A percentile compares a stretch with the other conserved stretches of the same genome.
Conservation (phyloP, 805 yeast genomes). For the Brettanomyces anomalus region DNA sequence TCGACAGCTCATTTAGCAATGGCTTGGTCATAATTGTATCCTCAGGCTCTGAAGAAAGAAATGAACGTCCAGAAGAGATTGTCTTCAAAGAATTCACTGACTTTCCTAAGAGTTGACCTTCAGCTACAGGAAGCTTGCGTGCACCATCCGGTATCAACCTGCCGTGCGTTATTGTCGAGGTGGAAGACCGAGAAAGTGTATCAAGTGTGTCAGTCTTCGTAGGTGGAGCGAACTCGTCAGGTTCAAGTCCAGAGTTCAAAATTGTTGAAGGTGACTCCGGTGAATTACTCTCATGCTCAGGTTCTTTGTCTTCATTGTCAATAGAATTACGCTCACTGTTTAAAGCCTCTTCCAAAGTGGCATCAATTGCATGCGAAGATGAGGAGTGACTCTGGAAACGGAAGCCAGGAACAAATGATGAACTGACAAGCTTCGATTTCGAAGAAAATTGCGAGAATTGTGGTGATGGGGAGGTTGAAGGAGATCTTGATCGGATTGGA, state of each 20-base stretch:
- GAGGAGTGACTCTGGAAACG: conserved; percentile 5
- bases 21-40: not conserved
- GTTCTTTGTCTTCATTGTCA: not conserved
- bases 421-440: conserved; percentile 13
- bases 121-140: not conserved
- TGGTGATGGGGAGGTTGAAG: conserved; percentile 12
- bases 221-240: not conserved
- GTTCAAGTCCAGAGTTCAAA: too few species aligned
- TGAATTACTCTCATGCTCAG: not conserved
- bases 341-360: conserved; percentile 14
- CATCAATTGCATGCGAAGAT: conserved; percentile 15
- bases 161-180: not conserved
- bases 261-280: not conserved
- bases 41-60: not conserved
- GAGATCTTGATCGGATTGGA: conserved; percentile 21
- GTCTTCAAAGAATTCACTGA: not conserved
- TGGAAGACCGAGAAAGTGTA: not conserved
- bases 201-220: not conserved
- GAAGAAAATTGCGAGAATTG: conserved; percentile 11
- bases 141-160: not conserved
- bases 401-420: conserved; percentile 16
- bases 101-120: not conserved
- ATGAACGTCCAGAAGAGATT: not conserved
- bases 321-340: not conserved
- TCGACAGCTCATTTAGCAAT: not conserved